Conservation (phyloP, 2,329 filamentous ascomycete species). For the Thermoascus crustaceus region DNA sequence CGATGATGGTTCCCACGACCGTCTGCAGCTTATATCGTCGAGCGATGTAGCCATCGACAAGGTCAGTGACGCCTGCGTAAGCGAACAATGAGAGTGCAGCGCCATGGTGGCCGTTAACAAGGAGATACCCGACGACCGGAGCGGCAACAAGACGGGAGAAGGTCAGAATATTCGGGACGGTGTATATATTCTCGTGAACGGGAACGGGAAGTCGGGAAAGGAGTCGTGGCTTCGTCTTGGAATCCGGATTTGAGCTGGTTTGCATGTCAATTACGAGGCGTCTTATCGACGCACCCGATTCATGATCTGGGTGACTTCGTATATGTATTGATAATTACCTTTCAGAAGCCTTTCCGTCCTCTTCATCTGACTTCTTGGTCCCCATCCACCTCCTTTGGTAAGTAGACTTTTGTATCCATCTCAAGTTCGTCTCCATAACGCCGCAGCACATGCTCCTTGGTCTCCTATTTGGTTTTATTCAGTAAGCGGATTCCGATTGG, state of each 20-base stretch:
- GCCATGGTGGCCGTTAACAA: constrained; percentile 72
- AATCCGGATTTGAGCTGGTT: constrained; percentile 11
- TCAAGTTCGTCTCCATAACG: background rate
- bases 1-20: constrained; percentile 88
- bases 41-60: constrained; percentile 91
- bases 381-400: constrained; percentile 18
- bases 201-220: constrained; percentile 23
- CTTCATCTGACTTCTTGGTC: constrained; percentile 15
- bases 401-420: constrained; percentile 2
- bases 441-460: background rate
- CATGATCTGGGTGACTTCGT: too few species aligned
- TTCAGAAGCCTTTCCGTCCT: too few species aligned
- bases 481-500: background rate
- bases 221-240: constrained; percentile 23
- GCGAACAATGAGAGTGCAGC: constrained; percentile 79
- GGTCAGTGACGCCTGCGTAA: constrained; percentile 84
- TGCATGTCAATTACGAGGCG: background rate
- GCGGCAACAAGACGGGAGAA: constrained; percentile 75
- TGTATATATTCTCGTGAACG: constrained; percentile 85
- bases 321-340: too few species aligned
- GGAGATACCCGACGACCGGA: constrained; percentile 78
- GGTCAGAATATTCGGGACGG: constrained; percentile 87
- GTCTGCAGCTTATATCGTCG: constrained; percentile 80
- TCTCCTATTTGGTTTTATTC: constrained; percentile 3
- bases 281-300: constrained; percentile 15